phyloP scores from a whole-genome alignment of 495 filamentous ascomycete genomes.

The Articulospora tetracladia region DNA sequence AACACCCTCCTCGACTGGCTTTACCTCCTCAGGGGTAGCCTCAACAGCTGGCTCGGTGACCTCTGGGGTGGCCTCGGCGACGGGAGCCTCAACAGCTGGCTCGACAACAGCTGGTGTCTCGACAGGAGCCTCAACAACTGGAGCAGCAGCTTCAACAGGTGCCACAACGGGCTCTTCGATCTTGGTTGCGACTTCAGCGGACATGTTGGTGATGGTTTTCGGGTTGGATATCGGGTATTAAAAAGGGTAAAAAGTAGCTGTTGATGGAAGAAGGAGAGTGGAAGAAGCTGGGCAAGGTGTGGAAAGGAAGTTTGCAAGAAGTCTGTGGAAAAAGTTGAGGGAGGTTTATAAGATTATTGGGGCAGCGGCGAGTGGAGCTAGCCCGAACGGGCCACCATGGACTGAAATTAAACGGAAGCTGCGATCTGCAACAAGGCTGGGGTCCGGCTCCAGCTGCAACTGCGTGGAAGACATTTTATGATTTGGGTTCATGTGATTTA shows the following conservation, averaged over 20 bases:
- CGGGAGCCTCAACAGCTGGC: constrained; percentile 40
- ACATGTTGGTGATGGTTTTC: constrained; percentile 18
- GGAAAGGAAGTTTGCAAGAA: not conserved
- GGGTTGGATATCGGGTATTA: not conserved
- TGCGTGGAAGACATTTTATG: not conserved
- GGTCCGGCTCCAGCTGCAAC: not conserved
- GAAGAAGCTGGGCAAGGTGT: not conserved
- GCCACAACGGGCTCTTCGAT: constrained; percentile 37
- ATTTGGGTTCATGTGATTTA: not conserved
- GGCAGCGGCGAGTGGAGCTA: not conserved
- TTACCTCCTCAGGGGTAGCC: constrained; percentile 29
- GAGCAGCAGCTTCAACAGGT: constrained; percentile 47
- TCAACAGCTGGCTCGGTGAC: constrained; percentile 24
- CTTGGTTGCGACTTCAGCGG: constrained; percentile 20
- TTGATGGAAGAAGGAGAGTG: not conserved
- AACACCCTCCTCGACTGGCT: constrained; percentile 52
- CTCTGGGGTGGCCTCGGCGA: constrained; percentile 29
- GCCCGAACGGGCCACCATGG: not conserved
- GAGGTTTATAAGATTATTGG: not conserved
- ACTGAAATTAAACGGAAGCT: not conserved
- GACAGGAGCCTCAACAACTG: constrained; percentile 47
- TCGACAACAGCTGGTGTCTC: constrained; percentile 33
- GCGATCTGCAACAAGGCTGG: not conserved
- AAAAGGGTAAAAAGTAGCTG: not conserved
- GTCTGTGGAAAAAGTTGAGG: not conserved